Evolutionary conservation across 1,284 basidiomycete species (phyloP), one percentile per base, ranked within the genome.

Genomic region (Ceratobasidium papillatum): DNA sequence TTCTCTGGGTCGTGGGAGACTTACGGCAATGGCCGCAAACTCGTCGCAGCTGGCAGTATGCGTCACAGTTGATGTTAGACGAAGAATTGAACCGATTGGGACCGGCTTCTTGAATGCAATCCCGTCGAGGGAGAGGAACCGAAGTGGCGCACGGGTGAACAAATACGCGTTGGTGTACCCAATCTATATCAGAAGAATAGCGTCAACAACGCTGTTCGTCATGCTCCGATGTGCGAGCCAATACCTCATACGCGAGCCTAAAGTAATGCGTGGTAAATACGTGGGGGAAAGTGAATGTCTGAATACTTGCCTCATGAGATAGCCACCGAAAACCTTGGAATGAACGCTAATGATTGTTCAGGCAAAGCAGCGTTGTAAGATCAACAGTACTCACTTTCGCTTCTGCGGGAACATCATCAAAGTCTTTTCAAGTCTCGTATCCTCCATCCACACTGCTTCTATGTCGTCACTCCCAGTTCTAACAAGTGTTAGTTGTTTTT

Each of bases 371-470:
- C 52, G 43, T 62, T 14, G 22, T 41, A 22, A 19, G n/a, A 25
- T 2, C 19, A 34, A 4, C 14, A 2, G 43, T 11, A 82, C 88
- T 80, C 76, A 91, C 90, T 95, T 94, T 79, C 93, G 86, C 80
- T 94, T 92, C 83, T 94, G 93, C 0, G 93, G 93, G 80, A 94
- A 94, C 91, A 94, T 94, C 66, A 94, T 83, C 84, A 90, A 86
- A n/a, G 86, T 88, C 78, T 89, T 90, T 80, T 91, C 89, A 14
- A 90, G 80, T 62, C 83, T 82, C 0, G 90, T 91, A 74, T 91
- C 87, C 0, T 86, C 87, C 87, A 92, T 90, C 86, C 87, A 90
- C 0, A 90, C 87, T 22, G 85, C 84, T 74, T 88, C 85, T n/a
- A 78, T 79, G 25, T 79, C 79, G 2, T 76, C 65, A 79, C 59